phyloP scores from a whole-genome alignment of 2,329 filamentous ascomycete species.

The Capronia epimyces region DNA sequence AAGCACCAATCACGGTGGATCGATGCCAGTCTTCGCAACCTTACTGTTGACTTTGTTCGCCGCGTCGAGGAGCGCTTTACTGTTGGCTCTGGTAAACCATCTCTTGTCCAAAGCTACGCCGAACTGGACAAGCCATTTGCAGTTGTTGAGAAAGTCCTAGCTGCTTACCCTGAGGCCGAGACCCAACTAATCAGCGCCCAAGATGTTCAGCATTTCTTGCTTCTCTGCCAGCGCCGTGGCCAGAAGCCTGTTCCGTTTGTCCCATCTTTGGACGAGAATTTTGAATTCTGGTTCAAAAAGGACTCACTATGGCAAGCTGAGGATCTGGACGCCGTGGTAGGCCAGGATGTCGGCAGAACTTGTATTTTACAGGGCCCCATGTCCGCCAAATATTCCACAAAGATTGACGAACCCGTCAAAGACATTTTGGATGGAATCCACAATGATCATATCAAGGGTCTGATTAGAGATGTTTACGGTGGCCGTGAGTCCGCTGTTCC shows the following conservation, averaged over 20 bases:
- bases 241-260: slow-evolving; percentile 98
- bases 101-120: slow-evolving; percentile 80
- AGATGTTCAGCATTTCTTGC: slow-evolving; percentile 93
- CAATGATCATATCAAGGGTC: slow-evolving; percentile 71
- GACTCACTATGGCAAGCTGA: slow-evolving; percentile 99
- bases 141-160: slow-evolving; percentile 70
- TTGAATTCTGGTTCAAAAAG: slow-evolving; percentile 99
- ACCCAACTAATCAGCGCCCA: slow-evolving; percentile 94
- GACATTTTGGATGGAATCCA: slow-evolving; percentile 91
- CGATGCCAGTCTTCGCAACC: slow-evolving; percentile 70
- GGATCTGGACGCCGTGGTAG: slow-evolving; percentile 91
- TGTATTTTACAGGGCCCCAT: slow-evolving; percentile 95
- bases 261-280: slow-evolving; percentile 89
- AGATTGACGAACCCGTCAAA: slow-evolving; percentile 88
- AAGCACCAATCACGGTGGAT: slow-evolving; percentile 91
- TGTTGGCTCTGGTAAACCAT: slow-evolving; percentile 62
- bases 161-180: slow-evolving; percentile 78
- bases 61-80: slow-evolving; percentile 96
- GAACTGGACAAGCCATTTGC: slow-evolving; percentile 79
- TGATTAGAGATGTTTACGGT: slow-evolving; percentile 74
- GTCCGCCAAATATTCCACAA: slow-evolving; percentile 81
- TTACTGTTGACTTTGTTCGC: slow-evolving; percentile 93
- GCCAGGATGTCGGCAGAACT: slow-evolving; percentile 89
- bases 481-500: slow-evolving; percentile 71
- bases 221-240: slow-evolving; percentile 81